Conservation (phyloP, 1,139 yeast genomes). For the Meyerozyma smithsonii region DNA sequence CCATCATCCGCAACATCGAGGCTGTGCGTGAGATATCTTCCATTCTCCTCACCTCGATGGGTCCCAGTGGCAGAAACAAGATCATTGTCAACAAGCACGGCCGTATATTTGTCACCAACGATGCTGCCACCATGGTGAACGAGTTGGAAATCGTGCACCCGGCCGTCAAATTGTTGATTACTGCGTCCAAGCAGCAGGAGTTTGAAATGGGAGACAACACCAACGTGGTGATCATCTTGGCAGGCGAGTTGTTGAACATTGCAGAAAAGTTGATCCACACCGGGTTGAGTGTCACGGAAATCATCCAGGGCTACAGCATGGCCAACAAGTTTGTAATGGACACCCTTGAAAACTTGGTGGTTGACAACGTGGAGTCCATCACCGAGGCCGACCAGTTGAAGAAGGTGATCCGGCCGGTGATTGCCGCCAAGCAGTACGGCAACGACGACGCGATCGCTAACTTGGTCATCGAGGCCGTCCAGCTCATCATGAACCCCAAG, state of each 20-base stretch:
- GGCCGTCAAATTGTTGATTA: slow-evolving; percentile 89
- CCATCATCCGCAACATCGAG: slow-evolving; percentile 83
- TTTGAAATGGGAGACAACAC: slow-evolving; percentile 62
- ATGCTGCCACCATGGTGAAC: slow-evolving; percentile 93
- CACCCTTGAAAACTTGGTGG: slow-evolving; percentile 61
- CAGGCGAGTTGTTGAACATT: slow-evolving; percentile 85
- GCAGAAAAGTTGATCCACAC: slow-evolving; percentile 80
- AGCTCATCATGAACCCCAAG: slow-evolving; percentile 67
- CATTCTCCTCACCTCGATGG: slow-evolving; percentile 91
- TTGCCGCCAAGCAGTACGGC: slow-evolving; percentile 93
- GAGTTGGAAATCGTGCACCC: slow-evolving; percentile 96
- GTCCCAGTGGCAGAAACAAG: slow-evolving; percentile 96
- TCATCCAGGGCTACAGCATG: slow-evolving; percentile 81
- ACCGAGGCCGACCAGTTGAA: slow-evolving; percentile 52
- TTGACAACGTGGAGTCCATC: slow-evolving; percentile 60
- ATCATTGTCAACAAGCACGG: slow-evolving; percentile 82
- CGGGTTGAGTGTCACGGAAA: slow-evolving; percentile 87
- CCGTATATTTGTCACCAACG: slow-evolving; percentile 85
- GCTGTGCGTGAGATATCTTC: slow-evolving; percentile 92
- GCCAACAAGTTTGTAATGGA: slow-evolving; percentile 72
- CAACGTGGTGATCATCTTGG: slow-evolving; percentile 51
- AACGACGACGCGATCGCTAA: slow-evolving; percentile 71
- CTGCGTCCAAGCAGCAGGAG: slow-evolving; percentile 97
- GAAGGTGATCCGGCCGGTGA: slow-evolving; percentile 80
- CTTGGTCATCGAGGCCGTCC: slow-evolving; percentile 83